phyloP scores from a whole-genome alignment of 768 basidiomycete species.

The Lyophyllum decastes region DNA sequence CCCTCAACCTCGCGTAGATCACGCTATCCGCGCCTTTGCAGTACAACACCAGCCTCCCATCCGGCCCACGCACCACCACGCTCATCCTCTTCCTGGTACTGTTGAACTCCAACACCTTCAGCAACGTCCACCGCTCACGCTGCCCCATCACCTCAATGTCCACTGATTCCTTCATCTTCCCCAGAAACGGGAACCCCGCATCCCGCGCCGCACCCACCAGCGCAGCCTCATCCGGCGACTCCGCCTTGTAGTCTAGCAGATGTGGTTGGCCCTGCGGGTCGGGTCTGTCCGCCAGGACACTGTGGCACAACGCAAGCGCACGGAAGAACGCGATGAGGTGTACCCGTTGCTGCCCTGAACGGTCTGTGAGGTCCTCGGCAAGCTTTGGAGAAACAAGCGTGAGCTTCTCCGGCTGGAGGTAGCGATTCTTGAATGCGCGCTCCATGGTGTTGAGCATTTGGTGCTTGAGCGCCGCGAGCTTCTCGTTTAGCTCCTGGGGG shows the following conservation, averaged over 20 bases:
- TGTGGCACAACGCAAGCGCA: conserved; percentile 93
- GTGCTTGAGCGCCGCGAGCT: conserved; percentile 65
- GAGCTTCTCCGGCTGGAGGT: conserved; percentile 75
- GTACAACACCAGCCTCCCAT: conserved; percentile 81
- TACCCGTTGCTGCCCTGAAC: conserved; percentile 55
- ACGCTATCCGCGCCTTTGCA: conserved; percentile 98
- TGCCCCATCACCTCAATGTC: conserved; percentile 94
- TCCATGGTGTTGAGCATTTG: conserved; percentile 78
- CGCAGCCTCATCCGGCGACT: conserved; percentile 95
- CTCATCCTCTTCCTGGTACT: conserved; percentile 96
- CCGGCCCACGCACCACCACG: conserved; percentile 82
- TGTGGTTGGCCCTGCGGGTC: conserved; percentile 63
- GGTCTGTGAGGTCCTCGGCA: conserved; percentile 74
- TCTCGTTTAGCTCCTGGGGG: conserved; percentile 69
- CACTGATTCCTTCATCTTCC: conserved; percentile 68
- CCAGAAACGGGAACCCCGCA: conserved; percentile 89
- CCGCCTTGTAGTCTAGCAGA: conserved; percentile 87
- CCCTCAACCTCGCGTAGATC: conserved; percentile 83
- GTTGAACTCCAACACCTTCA: conserved; percentile 92
- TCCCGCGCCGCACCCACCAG: conserved; percentile 91
- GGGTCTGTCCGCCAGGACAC: conserved; percentile 80
- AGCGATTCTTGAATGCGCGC: conserved; percentile 87
- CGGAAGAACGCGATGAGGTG: conserved; percentile 87
- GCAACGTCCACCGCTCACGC: conserved; percentile 73
- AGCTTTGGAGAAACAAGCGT: conserved; percentile 88